Evolutionary conservation across 805 yeast genomes (phyloP).

Genomic region (Ogataea sp.): DNA sequence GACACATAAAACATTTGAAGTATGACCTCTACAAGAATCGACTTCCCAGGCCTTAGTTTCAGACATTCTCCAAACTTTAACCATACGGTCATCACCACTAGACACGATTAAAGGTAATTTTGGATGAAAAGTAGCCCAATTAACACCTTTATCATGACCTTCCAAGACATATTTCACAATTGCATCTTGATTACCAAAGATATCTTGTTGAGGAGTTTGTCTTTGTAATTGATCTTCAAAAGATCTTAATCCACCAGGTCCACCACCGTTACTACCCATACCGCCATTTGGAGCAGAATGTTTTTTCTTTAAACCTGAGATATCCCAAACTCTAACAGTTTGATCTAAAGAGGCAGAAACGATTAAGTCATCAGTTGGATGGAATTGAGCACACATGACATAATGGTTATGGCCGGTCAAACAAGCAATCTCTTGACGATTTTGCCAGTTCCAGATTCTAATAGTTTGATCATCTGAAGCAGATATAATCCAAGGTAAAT

Average conservation of each 20-base stretch:
- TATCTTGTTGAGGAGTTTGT: constrained; percentile 78
- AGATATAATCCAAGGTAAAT: constrained; percentile 94
- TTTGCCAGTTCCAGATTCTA: constrained; percentile 99
- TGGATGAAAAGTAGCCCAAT: constrained; percentile 98
- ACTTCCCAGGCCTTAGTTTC: constrained; percentile 99
- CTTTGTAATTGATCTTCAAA: constrained; percentile 44
- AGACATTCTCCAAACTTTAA: constrained; percentile 95
- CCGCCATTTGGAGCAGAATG: constrained; percentile 67
- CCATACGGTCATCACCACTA: constrained; percentile 92
- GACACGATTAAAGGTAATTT: constrained; percentile 90
- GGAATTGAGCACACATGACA: constrained; percentile 97
- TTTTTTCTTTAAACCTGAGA: constrained; percentile 86
- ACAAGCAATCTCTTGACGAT: constrained; percentile 93
- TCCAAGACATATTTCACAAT: constrained; percentile 92
- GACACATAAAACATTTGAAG: constrained; percentile 83
- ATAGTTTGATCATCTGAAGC: constrained; percentile 98
- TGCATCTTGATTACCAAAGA: constrained; percentile 91
- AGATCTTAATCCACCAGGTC: too few species aligned
- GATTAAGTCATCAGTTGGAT: constrained; percentile 87
- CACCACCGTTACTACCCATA: too few species aligned
- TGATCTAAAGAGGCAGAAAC: constrained; percentile 96
- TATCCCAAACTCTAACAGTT: constrained; percentile 99
- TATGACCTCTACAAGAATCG: constrained; percentile 96
- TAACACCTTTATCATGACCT: constrained; percentile 98
- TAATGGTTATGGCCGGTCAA: constrained; percentile 97